Conservation (phyloP, 805 yeast genomes). For the Tetrapisispora nanseiensis region DNA sequence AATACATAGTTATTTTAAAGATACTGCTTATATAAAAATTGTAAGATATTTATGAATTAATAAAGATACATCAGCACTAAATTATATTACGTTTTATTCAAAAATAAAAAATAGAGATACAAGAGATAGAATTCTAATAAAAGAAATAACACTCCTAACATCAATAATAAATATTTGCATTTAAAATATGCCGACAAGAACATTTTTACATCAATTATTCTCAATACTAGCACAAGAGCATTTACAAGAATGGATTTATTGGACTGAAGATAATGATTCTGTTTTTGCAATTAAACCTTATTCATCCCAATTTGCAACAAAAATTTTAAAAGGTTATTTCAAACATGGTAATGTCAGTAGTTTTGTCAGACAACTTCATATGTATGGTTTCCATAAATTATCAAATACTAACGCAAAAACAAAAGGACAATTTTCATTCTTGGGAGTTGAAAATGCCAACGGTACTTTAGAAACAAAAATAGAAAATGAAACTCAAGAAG, state of each 20-base stretch:
- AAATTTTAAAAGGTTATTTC: slow-evolving; percentile 55
- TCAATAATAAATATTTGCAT: no score
- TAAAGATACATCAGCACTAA: no score
- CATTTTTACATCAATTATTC: slow-evolving; percentile 58
- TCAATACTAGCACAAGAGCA: slow-evolving; percentile 77
- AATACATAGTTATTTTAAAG: no score
- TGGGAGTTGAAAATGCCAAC: not conserved
- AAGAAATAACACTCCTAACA: no score
- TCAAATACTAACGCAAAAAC: slow-evolving; percentile 7
- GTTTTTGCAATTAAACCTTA: slow-evolving; percentile 68
- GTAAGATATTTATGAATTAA: no score
- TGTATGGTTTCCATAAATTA: slow-evolving; percentile 78
- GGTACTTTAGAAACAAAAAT: slow-evolving; percentile 2
- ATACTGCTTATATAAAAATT: no score
- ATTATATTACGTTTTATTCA: no score
- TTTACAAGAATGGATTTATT: slow-evolving; percentile 71
- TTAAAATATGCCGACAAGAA: slow-evolving; percentile 4
- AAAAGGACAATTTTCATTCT: not conserved
- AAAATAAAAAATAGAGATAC: no score
- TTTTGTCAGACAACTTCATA: slow-evolving; percentile 68
- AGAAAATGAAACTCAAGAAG: not conserved
- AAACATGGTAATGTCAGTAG: slow-evolving; percentile 76
- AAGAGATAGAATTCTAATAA: no score
- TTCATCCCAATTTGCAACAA: slow-evolving; percentile 60
- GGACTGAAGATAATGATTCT: slow-evolving; percentile 63